These are phyloP conservation scores for Neohortaea acidophila DNA, from an alignment of 495 filamentous ascomycete species.

Conservation along the genomic window DNA sequence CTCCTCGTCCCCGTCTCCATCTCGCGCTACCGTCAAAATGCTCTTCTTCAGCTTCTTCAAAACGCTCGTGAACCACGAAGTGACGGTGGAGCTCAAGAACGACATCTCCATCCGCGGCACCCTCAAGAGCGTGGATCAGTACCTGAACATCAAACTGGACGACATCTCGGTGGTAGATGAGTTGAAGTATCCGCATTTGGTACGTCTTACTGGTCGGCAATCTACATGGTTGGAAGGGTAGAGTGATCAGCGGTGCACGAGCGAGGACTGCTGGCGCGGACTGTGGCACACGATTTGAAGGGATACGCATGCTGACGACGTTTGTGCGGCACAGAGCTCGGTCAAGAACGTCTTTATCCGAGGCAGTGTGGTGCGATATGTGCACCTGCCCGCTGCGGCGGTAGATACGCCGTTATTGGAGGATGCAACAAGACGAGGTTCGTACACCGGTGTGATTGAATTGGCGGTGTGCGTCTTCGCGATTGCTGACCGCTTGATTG, in stretches of 20 bases:
- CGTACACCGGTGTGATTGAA: neutral
- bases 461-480: too few relatives aligned
- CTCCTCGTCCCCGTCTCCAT: too few relatives aligned
- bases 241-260: neutral
- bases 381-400: constrained; percentile 71
- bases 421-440: constrained; percentile 90
- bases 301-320: neutral
- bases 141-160: constrained; percentile 97
- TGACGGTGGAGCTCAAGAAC: constrained; percentile 97
- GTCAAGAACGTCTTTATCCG: constrained; percentile 97
- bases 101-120: constrained; percentile 90
- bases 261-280: neutral
- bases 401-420: constrained; percentile 86
- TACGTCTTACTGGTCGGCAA: constrained; percentile 25
- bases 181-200: constrained; percentile 80
- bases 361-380: constrained; percentile 90
- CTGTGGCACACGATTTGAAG: neutral
- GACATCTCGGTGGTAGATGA: constrained; percentile 85
- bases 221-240: neutral
- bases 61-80: constrained; percentile 91
- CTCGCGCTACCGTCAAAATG: constrained; percentile 14
- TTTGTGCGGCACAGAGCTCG: constrained; percentile 39
- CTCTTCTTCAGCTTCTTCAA: constrained; percentile 78
- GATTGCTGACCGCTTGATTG: neutral
- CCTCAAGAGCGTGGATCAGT: constrained; percentile 94